phyloP scores from a whole-genome alignment of 805 yeast genomes.

The Naumovozyma baii region DNA sequence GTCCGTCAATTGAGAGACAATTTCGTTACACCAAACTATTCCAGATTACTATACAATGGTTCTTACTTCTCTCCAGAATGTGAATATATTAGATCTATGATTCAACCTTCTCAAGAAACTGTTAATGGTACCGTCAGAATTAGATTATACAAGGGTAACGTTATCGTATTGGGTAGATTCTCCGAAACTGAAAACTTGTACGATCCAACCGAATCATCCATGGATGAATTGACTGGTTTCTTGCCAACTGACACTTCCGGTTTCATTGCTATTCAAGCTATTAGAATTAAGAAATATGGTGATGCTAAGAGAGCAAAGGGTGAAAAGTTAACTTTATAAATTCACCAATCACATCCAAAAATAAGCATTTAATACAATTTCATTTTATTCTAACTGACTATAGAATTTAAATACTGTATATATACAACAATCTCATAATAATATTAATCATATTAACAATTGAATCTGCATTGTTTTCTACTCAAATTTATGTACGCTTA shows the following conservation, averaged over 20 bases:
- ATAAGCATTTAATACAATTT: neutral
- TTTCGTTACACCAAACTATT: conserved; percentile 87
- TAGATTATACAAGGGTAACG: conserved; percentile 83
- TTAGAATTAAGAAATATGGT: conserved; percentile 97
- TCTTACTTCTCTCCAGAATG: conserved; percentile 98
- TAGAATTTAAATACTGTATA: neutral
- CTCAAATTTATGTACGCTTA: no score
- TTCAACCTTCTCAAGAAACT: conserved; percentile 85
- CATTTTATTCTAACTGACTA: neutral
- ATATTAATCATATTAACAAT: no score
- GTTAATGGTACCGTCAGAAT: conserved; percentile 96
- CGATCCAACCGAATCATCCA: conserved; percentile 95
- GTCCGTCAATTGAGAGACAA: conserved; percentile 94
- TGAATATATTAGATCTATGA: conserved; percentile 89
- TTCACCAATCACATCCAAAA: neutral
- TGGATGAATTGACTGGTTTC: conserved; percentile 98
- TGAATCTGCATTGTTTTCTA: no score
- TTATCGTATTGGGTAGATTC: conserved; percentile 82
- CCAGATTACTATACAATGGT: conserved; percentile 90
- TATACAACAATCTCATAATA: no score
- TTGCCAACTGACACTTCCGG: conserved; percentile 95
- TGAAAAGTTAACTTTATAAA: conserved; percentile 33
- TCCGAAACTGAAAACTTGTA: conserved; percentile 92
- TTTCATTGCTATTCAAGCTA: conserved; percentile 95
- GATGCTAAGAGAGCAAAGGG: conserved; percentile 83